Conservation (phyloP, 2,329 filamentous ascomycete genomes). For the Trichoderma koningiopsis region DNA sequence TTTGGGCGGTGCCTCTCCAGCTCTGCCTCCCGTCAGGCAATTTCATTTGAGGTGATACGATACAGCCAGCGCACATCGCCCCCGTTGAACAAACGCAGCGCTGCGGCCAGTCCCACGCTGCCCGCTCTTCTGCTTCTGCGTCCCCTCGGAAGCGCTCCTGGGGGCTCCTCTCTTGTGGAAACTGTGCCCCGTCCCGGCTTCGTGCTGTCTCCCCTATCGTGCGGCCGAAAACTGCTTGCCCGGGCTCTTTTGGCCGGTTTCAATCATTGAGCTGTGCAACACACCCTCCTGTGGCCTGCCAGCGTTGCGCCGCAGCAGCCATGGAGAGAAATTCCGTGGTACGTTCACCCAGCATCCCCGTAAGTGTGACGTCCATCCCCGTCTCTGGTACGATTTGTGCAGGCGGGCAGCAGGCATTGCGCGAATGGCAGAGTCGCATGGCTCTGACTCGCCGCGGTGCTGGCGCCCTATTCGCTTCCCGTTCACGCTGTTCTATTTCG, state of each 20-base stretch:
- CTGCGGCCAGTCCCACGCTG: conserved; percentile 10
- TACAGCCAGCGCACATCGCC: conserved; percentile 8
- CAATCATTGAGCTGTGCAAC: conserved; percentile 16
- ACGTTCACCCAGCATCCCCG: conserved; percentile 1
- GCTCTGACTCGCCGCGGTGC: neutral
- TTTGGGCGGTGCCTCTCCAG: conserved; percentile 11
- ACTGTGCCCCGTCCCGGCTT: neutral
- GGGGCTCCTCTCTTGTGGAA: conserved; percentile 13
- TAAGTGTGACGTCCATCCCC: conserved; percentile 21
- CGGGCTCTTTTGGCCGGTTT: neutral
- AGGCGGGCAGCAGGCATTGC: neutral
- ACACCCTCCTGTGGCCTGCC: conserved; percentile 18
- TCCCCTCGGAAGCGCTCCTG: conserved; percentile 17
- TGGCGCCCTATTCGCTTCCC: neutral
- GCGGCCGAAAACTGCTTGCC: neutral
- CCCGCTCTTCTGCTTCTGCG: conserved; percentile 19
- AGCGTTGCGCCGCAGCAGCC: conserved; percentile 19
- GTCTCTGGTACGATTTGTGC: neutral
- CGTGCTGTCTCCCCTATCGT: neutral
- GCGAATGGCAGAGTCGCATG: conserved; percentile 1
- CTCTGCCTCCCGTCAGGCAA: neutral
- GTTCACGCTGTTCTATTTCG: neutral
- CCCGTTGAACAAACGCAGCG: conserved; percentile 1
- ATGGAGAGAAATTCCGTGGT: conserved; percentile 8
- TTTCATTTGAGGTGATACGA: neutral